Base-by-base conservation (phyloP, 768 basidiomycete genomes). In the Termitomyces sp. region DNA sequence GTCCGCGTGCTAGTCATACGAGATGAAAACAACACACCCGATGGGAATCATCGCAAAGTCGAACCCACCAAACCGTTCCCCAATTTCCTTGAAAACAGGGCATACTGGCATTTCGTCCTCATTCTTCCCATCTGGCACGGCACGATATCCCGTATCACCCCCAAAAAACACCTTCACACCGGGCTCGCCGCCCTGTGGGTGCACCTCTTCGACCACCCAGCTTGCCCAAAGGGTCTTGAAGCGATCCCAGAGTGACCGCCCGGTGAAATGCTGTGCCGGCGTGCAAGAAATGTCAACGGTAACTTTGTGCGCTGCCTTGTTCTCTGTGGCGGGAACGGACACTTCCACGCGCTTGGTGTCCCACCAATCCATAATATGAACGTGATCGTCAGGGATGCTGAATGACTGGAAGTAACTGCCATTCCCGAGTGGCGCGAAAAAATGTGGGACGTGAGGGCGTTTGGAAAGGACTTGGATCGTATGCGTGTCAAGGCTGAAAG, bases 11-110 rank as follows among this genome's bases (percentile, higher is more conserved):
- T 1, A 41, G 21, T 34, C 37, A 49, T 32, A 7, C 32, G 27
- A 8, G 35, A 54, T 25, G 38, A 25, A 27, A 48, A 38, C 4
- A 25, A 35, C 45, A 1, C 71, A 80, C 78, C 85, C 81, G n/a
- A 88, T 88, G 0, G 89, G 88, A 57, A 90, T 84, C 68, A 89
- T 66, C 4, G 85, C 85, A 32, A 89, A 69, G 64, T 90, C 87
- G 62, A 90, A 85, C 0, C 77, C 79, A 0, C 85, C 86, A 59
- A 83, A 83, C 11, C 66, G 68, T 47, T 80, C 74, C 2, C 89
- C 90, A 50, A 92, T 85, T 68, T 87, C 80, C 64, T 79, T 78
- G 69, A 92, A 92, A 4, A 80, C 89, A 5, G 89, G 90, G 66
- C 89, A 91, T 11, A 75, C 69, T 0, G 86, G 81, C 2, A 81